A percentile compares a stretch with the other conserved stretches of the same genome.
Conservation (phyloP, 768 basidiomycete species). For the Rhizopogon sp. region DNA sequence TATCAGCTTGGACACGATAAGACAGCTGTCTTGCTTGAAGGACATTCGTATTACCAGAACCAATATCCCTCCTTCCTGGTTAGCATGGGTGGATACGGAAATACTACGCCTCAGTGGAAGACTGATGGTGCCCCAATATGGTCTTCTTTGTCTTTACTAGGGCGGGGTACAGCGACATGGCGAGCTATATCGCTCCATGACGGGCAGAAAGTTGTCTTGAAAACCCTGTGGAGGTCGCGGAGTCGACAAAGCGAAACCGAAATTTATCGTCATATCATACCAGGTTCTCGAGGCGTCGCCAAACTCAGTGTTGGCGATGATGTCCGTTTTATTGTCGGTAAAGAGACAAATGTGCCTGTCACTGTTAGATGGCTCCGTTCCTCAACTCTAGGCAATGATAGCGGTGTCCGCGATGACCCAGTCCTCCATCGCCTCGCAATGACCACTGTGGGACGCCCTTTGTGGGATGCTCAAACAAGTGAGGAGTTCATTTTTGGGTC, state of each 20-base stretch:
- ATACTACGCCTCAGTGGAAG: neutral
- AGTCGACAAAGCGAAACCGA: too few relatives aligned
- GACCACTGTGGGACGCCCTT: constrained; percentile 10
- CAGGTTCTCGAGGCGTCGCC: too few relatives aligned
- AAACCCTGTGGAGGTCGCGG: neutral
- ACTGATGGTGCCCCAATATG: neutral
- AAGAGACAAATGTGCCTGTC: too few relatives aligned
- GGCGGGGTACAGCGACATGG: neutral
- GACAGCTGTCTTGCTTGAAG: neutral
- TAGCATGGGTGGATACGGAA: neutral
- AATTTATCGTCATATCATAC: too few relatives aligned
- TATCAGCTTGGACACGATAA: neutral
- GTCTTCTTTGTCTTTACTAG: neutral
- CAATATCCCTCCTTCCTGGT: neutral
- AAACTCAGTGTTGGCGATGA: too few relatives aligned
- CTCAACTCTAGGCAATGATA: too few relatives aligned
- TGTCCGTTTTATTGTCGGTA: neutral
- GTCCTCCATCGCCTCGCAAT: constrained; percentile 6
- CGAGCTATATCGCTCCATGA: neutral
- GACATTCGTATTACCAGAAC: neutral
- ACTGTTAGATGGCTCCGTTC: too few relatives aligned
- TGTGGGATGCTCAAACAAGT: constrained; percentile 8
- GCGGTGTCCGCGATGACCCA: neutral
- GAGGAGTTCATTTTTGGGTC: neutral
- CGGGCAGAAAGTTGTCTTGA: neutral